A percentile compares a stretch with the other conserved stretches of the same genome.
These are phyloP conservation scores for Trichoderma simmonsii DNA, from an alignment of 2,329 filamentous ascomycete species.

Conservation along the genomic window DNA sequence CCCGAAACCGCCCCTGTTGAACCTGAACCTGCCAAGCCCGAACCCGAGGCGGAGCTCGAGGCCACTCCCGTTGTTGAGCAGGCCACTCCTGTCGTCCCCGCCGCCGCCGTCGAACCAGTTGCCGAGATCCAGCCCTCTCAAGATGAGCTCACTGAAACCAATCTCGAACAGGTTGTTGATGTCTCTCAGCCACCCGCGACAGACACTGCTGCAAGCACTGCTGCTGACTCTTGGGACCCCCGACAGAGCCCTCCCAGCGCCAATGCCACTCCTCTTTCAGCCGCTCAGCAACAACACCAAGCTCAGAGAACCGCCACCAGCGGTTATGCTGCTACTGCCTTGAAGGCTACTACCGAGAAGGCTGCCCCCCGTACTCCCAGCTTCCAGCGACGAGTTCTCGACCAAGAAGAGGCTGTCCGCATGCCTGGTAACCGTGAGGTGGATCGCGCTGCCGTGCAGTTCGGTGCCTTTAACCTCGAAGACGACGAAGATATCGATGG, in stretches of 20 bases:
- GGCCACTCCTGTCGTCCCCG: conserved; percentile 25
- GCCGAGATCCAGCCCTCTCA: conserved; percentile 64
- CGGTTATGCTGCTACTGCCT: conserved; percentile 74
- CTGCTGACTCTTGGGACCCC: conserved; percentile 80
- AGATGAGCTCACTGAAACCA: conserved; percentile 84
- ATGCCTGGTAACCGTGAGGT: conserved; percentile 97
- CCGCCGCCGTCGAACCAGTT: conserved; percentile 45
- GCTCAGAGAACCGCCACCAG: conserved; percentile 53
- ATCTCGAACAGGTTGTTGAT: conserved; percentile 88
- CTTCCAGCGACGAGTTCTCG: conserved; percentile 81
- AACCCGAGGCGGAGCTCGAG: conserved; percentile 35
- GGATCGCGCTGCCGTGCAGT: conserved; percentile 89
- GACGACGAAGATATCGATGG: conserved; percentile 89
- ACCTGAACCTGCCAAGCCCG: conserved; percentile 36
- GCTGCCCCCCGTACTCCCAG: conserved; percentile 65
- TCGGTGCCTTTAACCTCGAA: conserved; percentile 90
- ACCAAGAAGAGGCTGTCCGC: conserved; percentile 95
- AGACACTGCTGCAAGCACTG: conserved; percentile 82
- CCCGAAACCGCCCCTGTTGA: conserved; percentile 35
- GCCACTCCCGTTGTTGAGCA: conserved; percentile 34
- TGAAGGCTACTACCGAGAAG: conserved; percentile 68
- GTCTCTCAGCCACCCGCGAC: conserved; percentile 72
- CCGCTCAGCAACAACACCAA: conserved; percentile 60
- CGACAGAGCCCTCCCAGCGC: conserved; percentile 57
- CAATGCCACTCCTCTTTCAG: conserved; percentile 64